Base-by-base conservation (phyloP, 148 eudicot species). In the Rhododendron ferrugineum region DNA sequence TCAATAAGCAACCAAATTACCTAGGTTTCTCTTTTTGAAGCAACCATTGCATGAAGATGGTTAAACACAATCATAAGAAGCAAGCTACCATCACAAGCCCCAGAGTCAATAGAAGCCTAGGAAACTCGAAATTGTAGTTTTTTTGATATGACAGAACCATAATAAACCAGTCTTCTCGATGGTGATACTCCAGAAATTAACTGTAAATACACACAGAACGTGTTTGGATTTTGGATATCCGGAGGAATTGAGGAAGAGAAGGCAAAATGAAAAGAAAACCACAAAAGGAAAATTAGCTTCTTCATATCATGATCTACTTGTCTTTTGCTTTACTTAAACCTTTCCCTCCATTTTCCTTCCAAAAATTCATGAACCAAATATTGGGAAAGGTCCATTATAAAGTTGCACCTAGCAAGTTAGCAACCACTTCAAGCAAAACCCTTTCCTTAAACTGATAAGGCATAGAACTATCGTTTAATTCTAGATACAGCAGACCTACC, bases 71-170 rank as follows among this genome's bases (percentile, higher is more conserved):
- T 14, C 9, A 49, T 37, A 8, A 50, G 74, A 28, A 77, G 74
- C 30, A 15, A 84, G 52, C 72, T 84, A 78, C 16, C 56, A 58
- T 66, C 78, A 68, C 26, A 68, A 68, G n/a, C 56, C 76, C 76
- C 40, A 26, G 6, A 82, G 76, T 82, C 5, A 77, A 75, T 9
- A 75, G 36, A 23, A 30, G 36, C 83, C 68, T 23, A 42, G 56
- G 64, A 30, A 56, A 13, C n/a, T 77, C 52, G 75, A 76, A 58
- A 22, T 44, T 85, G 18, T 66, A 66, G 70, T 42, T 82, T 44
- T 44, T 32, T 66, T 26, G 1, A 26, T 18, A 42, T 58, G 18
- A 60, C 32, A 81, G 18, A 58, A 22, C 72, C 11, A 23, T 56
- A 34, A 23, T 36, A 26, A 40, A 81, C 20, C 32, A 60, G 73